Base-by-base conservation (phyloP, 306 rosid species). In the Albizia julibrissin region DNA sequence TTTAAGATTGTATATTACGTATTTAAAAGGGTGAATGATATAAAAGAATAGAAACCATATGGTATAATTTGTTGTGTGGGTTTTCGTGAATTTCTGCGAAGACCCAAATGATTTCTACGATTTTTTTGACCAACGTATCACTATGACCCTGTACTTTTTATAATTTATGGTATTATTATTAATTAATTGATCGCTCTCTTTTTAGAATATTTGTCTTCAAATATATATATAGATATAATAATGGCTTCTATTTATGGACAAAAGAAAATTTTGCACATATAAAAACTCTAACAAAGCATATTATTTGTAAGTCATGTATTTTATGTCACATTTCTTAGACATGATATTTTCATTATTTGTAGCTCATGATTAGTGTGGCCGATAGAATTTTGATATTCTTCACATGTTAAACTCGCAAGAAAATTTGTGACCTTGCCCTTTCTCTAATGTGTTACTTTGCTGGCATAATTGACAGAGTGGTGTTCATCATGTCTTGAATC, bases 401-500 rank as follows among this genome's bases (percentile, higher is more conserved):
- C 65, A 22, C 67, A 61, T 26, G 68, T 61, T 26, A 13, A 61
- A 26, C 29, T n/a, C 26, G 0, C 21, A 10, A 26, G 61, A 11
- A 59, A 59, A 3, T 24, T n/a, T 15, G n/a, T 5, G 27, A 29
- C 40, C 3, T 29, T 31, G 40, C 19, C 69, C 10, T 29, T 54
- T 47, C 33, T 70, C 75, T 76, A 26, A 80, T 9, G 10, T 15
- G 37, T 43, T 24, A 1, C 66, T 61, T 31, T 80, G 40, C 77
- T 77, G 80, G 22, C 82, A 10, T 79, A 52, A 49, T 31, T 33
- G 44, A 78, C 83, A 94, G 98, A 89, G 89, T 80, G 98, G 97
- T 69, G 89, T 92, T 87, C 97, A 90, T 78, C 98, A 94, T 87
- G 98, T 92, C 6, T 33, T 90, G 74, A 94, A 94, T 72, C 98